Evolutionary conservation across 1,139 yeast species (phyloP), one percentile per base, ranked within the genome.

Genomic region (Suhomyces coccinellae): DNA sequence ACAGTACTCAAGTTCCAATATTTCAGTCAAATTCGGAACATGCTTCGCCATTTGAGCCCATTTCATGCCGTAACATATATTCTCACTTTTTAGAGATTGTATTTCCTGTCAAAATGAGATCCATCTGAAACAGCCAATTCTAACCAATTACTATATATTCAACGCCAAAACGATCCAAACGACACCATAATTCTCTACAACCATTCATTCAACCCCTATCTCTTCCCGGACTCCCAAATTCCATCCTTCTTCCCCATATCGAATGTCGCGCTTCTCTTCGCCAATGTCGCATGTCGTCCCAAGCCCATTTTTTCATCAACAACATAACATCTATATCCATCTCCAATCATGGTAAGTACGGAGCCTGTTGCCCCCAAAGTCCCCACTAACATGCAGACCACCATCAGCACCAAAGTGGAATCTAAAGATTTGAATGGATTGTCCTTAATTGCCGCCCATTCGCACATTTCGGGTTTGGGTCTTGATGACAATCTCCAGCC

Each of bases 401-500:
- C 70, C 31, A 69, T 71, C 48, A 56, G 65, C 42, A 71, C 76
- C 36, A 67, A 65, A 44, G 61, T 61, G 30, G 69, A 69, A 50
- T 50, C 68, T 36, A 79, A 75, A 49, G 82, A 75, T 54, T 56
- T 77, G 50, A 73, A 71, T 50, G 83, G 85, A 13, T 71, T 86
- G 46, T 82, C 91, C 28, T 72, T 86, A 58, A 87, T 93, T 57
- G 97, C 98, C 4, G 96, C 98, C 16, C 99, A 95, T 64, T 90
- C 98, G 8, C 99, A 95, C 65, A 93, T 95, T 63, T 77, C 91
- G 5, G 99, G 99, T 1, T 77, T 95, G 30, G 99, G 99, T 13
- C 79, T 95, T 44, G 97, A 91, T 66, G 97, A 89, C 52, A 82
- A 85, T 55, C 74, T 95, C 55, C 88, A 85, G 58, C 97, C 98